Evolutionary conservation across 768 basidiomycete species (phyloP), one percentile per base, ranked within the genome.

Genomic region (Leccinum arenicola): DNA sequence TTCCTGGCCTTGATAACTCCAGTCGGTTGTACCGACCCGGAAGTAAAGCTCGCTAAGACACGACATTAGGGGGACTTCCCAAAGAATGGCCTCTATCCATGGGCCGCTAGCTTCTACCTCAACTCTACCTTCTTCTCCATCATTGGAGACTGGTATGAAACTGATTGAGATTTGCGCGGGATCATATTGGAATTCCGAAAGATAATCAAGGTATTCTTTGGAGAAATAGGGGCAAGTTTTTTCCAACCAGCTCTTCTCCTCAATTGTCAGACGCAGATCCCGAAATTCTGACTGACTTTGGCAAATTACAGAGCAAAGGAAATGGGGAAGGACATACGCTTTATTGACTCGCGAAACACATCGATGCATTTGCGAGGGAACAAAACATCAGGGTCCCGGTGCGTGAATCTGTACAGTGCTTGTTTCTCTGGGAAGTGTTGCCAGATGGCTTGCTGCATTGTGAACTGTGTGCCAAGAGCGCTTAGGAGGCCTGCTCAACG

Each of bases 31-130:
- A 38, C 84, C 87, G 17, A 81, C 80, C 19, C 75, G 79, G 75
- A 96, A 99, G 75, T 93, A 96, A 19, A 86, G 84, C 71, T 99
- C 94, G 67, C 91, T 93, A 53, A 99, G 77, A 62, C 86, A 86
- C 14, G 94, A 87, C 93, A 98, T 95, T 53, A 98, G 76, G 1
- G 94, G 95, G 1, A 98, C 94, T 75, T 98, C 97, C 87, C 96
- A 99, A 27, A 97, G 76, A 58, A 98, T 96, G 7, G 91, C 82
- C 63, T 95, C 91, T 0, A 75, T 74, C 93, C 93, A 95, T 6
- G 80, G 80, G 7, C 93, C 95, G 29, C 67, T 67, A 6, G 84
- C 82, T 61, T 86, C 84, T 55, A 99, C 89, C 65, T 92, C 84
- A 36, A 95, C 74, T 36, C 75, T 71, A 4, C 94, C 95, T 57